Conservation (phyloP, 2,329 filamentous ascomycete species). For the Tympanopsis confertula region DNA sequence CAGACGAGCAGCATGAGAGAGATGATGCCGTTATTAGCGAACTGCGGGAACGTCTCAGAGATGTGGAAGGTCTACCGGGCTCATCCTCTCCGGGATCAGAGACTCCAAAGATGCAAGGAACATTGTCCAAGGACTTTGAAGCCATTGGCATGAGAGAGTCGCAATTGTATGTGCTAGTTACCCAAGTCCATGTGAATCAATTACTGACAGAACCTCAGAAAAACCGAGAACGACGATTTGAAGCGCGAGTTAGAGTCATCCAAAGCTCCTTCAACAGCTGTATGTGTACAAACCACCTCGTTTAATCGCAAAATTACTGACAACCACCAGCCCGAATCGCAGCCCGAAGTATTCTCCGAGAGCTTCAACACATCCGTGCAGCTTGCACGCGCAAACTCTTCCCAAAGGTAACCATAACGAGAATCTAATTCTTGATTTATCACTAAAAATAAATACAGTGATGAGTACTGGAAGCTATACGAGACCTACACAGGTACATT, state of each 20-base stretch:
- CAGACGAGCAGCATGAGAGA: conserved; percentile 26
- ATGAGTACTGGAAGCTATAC: conserved; percentile 25
- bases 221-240: conserved; percentile 19
- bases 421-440: neutral
- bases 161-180: conserved; percentile 17
- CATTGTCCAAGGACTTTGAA: conserved; percentile 26
- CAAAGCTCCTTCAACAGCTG: neutral
- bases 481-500: conserved; percentile 21
- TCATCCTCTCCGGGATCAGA: conserved; percentile 22
- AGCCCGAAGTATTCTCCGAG: conserved; percentile 18
- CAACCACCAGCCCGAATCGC: conserved; percentile 1
- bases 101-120: conserved; percentile 23
- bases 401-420: conserved; percentile 16
- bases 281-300: neutral
- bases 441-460: conserved; percentile 13
- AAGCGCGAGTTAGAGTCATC: neutral
- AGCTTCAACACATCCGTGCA: conserved; percentile 16
- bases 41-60: conserved; percentile 24
- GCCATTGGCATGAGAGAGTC: conserved; percentile 22
- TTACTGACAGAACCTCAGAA: conserved; percentile 15
- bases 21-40: conserved; percentile 26
- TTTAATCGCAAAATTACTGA: neutral
- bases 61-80: conserved; percentile 23
- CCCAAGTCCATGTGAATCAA: neutral
- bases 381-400: conserved; percentile 18